Percentiles rank a stretch among this genome's conserved stretches.
These are phyloP conservation scores for Diplodia mutila DNA, from an alignment of 2,329 filamentous ascomycete genomes.

Conservation along the genomic window DNA sequence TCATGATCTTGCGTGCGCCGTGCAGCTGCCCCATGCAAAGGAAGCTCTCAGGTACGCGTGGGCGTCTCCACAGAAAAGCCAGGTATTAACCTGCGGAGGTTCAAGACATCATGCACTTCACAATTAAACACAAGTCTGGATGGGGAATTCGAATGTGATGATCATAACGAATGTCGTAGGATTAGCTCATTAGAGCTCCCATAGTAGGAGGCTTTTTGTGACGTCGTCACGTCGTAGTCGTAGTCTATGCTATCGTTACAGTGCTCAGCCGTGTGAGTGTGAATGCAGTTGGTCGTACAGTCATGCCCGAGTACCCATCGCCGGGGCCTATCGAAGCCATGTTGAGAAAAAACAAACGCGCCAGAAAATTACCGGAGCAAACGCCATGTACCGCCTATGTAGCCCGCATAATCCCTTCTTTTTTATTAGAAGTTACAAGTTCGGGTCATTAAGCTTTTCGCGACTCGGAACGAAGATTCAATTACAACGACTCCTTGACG, in stretches of 20 bases:
- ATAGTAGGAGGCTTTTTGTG: constrained; percentile 4
- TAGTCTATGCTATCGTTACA: constrained; percentile 24
- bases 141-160: background rate
- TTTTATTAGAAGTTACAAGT: background rate
- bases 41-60: background rate
- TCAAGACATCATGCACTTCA: background rate
- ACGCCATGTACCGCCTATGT: constrained; percentile 2
- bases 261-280: background rate
- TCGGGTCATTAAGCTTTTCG: background rate
- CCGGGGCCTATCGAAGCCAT: background rate
- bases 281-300: constrained; percentile 16
- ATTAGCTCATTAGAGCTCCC: constrained; percentile 21
- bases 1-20: background rate
- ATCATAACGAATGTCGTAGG: constrained; percentile 15
- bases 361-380: background rate
- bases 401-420: background rate
- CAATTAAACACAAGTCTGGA: background rate
- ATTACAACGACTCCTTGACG: constrained; percentile 22
- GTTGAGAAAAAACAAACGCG: background rate
- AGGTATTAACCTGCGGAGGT: background rate
- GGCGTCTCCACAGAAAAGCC: background rate
- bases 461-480: background rate
- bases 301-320: constrained; percentile 18
- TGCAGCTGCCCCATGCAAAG: background rate
- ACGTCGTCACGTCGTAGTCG: constrained; percentile 22